A percentile compares a stretch with the other conserved stretches of the same genome.
Evolutionary conservation across 176 grass and related monocot genomes (phyloP).

Genomic region (Chrysopogon serrulatus): DNA sequence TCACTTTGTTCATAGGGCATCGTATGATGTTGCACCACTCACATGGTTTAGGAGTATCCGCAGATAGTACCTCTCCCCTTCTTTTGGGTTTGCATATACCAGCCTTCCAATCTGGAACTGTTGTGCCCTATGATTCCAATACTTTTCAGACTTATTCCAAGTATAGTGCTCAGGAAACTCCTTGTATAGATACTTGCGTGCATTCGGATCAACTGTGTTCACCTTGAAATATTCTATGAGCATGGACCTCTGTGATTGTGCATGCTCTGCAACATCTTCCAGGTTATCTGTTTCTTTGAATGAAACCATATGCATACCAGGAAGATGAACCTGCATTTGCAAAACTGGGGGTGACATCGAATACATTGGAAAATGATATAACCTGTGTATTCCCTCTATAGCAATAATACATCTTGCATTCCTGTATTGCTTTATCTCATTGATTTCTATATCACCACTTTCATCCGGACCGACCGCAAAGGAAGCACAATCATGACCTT

Average conservation of each 20-base stretch:
- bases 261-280: background rate
- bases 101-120: background rate
- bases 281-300: background rate
- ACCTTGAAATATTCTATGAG: background rate
- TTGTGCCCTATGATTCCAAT: background rate
- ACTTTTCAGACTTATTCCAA: rapidly evolving
- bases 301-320: background rate
- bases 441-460: background rate
- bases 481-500: background rate
- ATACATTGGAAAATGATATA: background rate
- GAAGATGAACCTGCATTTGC: background rate
- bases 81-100: too few species aligned
- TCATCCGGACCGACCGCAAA: background rate
- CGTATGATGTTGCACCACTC: too few species aligned
- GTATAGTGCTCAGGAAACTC: background rate
- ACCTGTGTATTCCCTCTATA: background rate
- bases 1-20: too few species aligned
- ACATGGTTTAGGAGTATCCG: too few species aligned
- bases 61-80: too few species aligned
- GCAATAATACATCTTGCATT: background rate
- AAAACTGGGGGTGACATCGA: background rate
- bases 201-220: background rate
- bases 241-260: background rate
- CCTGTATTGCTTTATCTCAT: background rate
- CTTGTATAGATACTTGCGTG: background rate